phyloP scores from a whole-genome alignment of 768 basidiomycete genomes.

The Polyporus arcularius region DNA sequence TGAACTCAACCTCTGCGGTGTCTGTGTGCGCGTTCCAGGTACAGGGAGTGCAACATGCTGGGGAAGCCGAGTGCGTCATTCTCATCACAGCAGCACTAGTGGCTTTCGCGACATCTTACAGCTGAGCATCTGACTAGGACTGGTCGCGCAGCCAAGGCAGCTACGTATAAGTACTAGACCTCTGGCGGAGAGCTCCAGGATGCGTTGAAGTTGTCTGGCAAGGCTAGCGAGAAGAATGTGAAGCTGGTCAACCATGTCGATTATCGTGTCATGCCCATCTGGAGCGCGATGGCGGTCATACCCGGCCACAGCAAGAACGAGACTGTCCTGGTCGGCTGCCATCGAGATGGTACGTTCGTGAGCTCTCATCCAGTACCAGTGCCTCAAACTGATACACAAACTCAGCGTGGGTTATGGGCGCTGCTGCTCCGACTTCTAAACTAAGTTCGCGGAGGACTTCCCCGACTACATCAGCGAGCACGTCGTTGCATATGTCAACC shows the following conservation, averaged over 20 bases:
- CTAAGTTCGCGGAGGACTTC: slow-evolving; percentile 96
- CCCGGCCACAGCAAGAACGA: slow-evolving; percentile 85
- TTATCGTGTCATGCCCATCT: slow-evolving; percentile 80
- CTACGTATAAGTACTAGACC: slow-evolving; percentile 28
- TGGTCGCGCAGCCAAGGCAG: not conserved
- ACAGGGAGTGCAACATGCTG: too few relatives aligned
- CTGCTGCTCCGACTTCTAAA: slow-evolving; percentile 78
- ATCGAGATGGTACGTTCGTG: slow-evolving; percentile 44
- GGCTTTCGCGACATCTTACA: too few relatives aligned
- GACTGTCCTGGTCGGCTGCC: slow-evolving; percentile 86
- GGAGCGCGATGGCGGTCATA: slow-evolving; percentile 85
- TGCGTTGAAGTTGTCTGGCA: slow-evolving; percentile 50
- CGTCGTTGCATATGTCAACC: slow-evolving; percentile 85
- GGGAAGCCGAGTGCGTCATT: too few relatives aligned
- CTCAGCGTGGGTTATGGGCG: slow-evolving; percentile 74
- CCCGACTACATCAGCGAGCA: slow-evolving; percentile 74
- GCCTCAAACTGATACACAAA: not conserved
- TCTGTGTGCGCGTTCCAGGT: too few relatives aligned
- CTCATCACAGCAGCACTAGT: too few relatives aligned
- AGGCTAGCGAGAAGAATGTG: slow-evolving; percentile 47
- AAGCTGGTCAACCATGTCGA: slow-evolving; percentile 69
- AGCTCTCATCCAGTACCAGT: not conserved
- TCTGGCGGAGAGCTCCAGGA: slow-evolving; percentile 40
- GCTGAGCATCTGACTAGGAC: too few relatives aligned
- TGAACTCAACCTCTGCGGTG: too few relatives aligned